Evolutionary conservation across 371 early-diverging fungal species (phyloP).

Genomic region (Syncephalis plumigaleata): DNA sequence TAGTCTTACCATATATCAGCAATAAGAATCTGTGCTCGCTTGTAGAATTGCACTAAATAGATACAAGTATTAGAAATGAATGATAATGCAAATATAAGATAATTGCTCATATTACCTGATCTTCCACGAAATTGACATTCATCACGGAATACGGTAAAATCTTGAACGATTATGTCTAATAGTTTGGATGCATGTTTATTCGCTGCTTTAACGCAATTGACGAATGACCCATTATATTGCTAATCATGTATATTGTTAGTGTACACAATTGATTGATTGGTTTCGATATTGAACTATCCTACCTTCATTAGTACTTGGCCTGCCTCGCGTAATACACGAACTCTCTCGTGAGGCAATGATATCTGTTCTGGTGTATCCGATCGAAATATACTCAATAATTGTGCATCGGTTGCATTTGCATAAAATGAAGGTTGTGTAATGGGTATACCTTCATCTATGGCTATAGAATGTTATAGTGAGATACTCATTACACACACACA

Average conservation of each 20-base stretch:
- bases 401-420: constrained; percentile 12
- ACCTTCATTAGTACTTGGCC: constrained; percentile 44
- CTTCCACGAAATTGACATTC: constrained; percentile 32
- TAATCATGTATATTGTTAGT: constrained; percentile 6
- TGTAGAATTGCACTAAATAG: constrained; percentile 43
- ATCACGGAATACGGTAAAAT: constrained; percentile 62
- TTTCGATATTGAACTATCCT: background rate
- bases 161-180: constrained; percentile 29
- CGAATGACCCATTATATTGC: constrained; percentile 52
- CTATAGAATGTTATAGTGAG: background rate
- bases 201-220: constrained; percentile 31
- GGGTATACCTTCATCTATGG: constrained; percentile 36
- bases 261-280: background rate
- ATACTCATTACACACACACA: background rate
- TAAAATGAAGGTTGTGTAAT: constrained; percentile 39
- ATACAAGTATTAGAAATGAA: background rate
- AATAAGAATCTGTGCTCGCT: constrained; percentile 79
- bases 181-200: constrained; percentile 31
- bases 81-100: background rate
- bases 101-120: constrained; percentile 22
- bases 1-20: constrained; percentile 59
- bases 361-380: constrained; percentile 41
- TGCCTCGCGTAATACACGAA: constrained; percentile 45
- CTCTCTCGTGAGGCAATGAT: constrained; percentile 40
- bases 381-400: constrained; percentile 30